phyloP scores from a whole-genome alignment of 345 rosid species.

The Camelina neglecta region DNA sequence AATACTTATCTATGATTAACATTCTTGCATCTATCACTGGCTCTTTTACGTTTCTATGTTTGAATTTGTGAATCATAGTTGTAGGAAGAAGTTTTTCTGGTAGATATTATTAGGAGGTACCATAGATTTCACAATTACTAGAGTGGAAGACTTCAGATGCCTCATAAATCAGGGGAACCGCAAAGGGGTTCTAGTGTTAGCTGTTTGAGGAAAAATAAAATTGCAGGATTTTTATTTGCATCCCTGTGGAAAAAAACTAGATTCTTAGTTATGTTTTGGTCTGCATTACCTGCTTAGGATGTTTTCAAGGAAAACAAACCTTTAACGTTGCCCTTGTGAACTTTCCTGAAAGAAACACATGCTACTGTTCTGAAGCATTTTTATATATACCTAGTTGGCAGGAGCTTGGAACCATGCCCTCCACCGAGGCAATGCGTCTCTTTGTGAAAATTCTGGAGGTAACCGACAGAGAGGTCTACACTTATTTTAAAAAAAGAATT shows the following conservation, averaged over 20 bases:
- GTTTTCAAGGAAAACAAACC: slow-evolving; percentile 11
- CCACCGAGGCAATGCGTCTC: slow-evolving; percentile 98
- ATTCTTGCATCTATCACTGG: neutral
- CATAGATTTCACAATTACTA: slow-evolving; percentile 8
- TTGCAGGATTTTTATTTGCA: slow-evolving; percentile 25
- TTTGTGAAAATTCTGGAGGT: slow-evolving; percentile 99
- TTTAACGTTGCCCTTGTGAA: neutral
- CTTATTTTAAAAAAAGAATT: neutral
- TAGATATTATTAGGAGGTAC: slow-evolving; percentile 5
- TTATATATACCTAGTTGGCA: slow-evolving; percentile 77
- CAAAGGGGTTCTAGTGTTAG: slow-evolving; percentile 16
- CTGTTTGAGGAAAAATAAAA: slow-evolving; percentile 13
- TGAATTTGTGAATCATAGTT: slow-evolving; percentile 24
- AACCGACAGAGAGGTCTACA: slow-evolving; percentile 31
- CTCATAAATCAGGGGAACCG: neutral
- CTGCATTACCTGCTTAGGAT: slow-evolving; percentile 14
- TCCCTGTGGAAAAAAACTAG: slow-evolving; percentile 14
- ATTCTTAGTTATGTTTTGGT: slow-evolving; percentile 9
- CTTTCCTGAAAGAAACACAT: slow-evolving; percentile 11
- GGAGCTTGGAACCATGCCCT: slow-evolving; percentile 89
- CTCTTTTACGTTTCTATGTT: slow-evolving; percentile 27
- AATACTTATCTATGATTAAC: neutral
- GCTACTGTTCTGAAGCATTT: slow-evolving; percentile 34
- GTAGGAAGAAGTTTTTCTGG: slow-evolving; percentile 8
- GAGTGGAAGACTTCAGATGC: slow-evolving; percentile 16